These are phyloP conservation scores for Penicillium sp. DNA, from an alignment of 2,329 filamentous ascomycete species.

Conservation along the genomic window DNA sequence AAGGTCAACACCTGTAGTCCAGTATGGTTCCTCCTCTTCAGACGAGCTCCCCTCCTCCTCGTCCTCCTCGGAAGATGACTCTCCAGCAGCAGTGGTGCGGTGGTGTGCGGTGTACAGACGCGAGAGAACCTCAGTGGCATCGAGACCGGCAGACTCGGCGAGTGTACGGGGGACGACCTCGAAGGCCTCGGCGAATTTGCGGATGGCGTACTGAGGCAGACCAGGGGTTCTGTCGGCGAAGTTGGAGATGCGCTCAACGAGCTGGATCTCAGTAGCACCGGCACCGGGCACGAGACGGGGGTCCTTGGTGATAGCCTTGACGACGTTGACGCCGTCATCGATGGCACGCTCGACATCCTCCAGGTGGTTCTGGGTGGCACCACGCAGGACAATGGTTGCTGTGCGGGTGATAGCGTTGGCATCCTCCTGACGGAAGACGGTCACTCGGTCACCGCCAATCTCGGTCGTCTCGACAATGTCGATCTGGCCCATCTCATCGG, in stretches of 20 bases:
- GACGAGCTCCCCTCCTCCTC: conserved; percentile 36
- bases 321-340: conserved; percentile 96
- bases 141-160: conserved; percentile 90
- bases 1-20: conserved; percentile 90
- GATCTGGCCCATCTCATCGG: conserved; percentile 96
- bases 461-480: conserved; percentile 96
- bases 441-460: conserved; percentile 96
- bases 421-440: conserved; percentile 91
- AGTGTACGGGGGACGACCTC: conserved; percentile 93
- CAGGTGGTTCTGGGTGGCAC: conserved; percentile 95
- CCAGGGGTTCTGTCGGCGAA: conserved; percentile 91
- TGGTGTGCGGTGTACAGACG: conserved; percentile 90
- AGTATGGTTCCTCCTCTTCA: conserved; percentile 72
- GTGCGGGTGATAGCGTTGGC: conserved; percentile 80
- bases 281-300: conserved; percentile 87
- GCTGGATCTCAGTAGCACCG: conserved; percentile 89
- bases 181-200: conserved; percentile 96
- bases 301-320: conserved; percentile 97
- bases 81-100: conserved; percentile 36
- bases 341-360: conserved; percentile 96
- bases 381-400: conserved; percentile 87
- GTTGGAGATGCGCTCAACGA: conserved; percentile 86
- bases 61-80: conserved; percentile 35
- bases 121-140: conserved; percentile 94
- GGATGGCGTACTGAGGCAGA: conserved; percentile 91